Percentiles rank a stretch among this genome's conserved stretches.
phyloP scores from a whole-genome alignment of 768 basidiomycete species.

The Agaricus sinodeliciosus region DNA sequence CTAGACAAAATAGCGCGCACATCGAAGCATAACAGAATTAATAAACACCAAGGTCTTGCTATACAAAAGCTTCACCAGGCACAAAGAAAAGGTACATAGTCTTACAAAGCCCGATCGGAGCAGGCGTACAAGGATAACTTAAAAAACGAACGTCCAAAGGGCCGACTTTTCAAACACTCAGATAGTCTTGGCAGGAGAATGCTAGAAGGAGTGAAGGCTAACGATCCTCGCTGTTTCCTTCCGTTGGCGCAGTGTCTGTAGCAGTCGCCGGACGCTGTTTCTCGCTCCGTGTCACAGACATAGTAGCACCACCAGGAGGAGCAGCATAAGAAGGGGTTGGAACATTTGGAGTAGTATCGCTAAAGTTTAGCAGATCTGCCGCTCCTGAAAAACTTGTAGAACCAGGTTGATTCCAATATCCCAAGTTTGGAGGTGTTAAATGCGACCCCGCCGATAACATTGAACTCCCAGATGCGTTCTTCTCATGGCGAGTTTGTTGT shows the following conservation, averaged over 20 bases:
- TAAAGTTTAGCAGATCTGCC: neutral
- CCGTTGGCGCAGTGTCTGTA: neutral
- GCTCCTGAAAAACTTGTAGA: slow-evolving; percentile 1
- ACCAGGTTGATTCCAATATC: slow-evolving; percentile 1
- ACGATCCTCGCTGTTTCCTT: neutral
- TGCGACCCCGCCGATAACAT: neutral
- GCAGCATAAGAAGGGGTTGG: neutral
- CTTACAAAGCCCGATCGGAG: too few relatives aligned
- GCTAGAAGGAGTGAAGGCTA: neutral
- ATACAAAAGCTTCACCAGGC: too few relatives aligned
- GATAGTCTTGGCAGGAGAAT: too few relatives aligned
- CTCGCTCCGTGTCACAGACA: neutral
- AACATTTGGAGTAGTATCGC: neutral
- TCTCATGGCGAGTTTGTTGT: neutral
- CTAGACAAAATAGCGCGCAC: too few relatives aligned
- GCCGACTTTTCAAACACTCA: too few relatives aligned
- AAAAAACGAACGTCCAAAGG: too few relatives aligned
- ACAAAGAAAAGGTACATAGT: too few relatives aligned
- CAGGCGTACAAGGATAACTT: too few relatives aligned
- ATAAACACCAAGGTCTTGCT: too few relatives aligned
- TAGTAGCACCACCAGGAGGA: neutral
- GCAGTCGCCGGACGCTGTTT: neutral
- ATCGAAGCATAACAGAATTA: too few relatives aligned
- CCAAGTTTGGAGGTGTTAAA: neutral
- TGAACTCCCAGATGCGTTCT: neutral